Base-by-base conservation (phyloP, 139 green algal species). In the Pedinophyceae sp. region DNA sequence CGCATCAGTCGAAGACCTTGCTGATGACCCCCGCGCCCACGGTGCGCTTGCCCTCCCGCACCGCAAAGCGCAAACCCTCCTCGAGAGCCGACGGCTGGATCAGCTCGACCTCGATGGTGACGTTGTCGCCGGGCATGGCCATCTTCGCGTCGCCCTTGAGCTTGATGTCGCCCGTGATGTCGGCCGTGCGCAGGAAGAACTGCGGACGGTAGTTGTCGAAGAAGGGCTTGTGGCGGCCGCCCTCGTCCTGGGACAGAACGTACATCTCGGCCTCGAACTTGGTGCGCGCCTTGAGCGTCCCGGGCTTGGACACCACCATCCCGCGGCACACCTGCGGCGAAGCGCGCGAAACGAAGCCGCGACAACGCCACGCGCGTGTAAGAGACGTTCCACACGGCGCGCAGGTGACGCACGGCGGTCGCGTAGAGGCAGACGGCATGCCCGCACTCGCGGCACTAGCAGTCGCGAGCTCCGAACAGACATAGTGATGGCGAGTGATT, bases 61-160 rank as follows among this genome's bases (percentile, higher is more conserved):
- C 79, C 22, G 91, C 91, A 72, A 98, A 98, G 5, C 87, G 74
- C 29, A 96, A 64, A 18, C 91, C 91, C 5, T 70, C 65, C 60
- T 93, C 78, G 59, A 38, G 18, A 16, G 47, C 25, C 10, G 92
- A 74, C 2, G 75, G 77, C 18, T 58, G 57, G 2, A 90, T 73
- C 13, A 98, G 76, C 65, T 97, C 79, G 60, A 96, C 88, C 3
- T 55, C 72, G 45, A 68, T 71, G 2, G 64, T 84, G 48, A 98
- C 78, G 66, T 95, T 98, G 72, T 98, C 91, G 0, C 91, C 91
- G 1, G 91, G 91, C 92, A 98, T 96, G 13, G 96, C 92, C 91
- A 98, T 98, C 57, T 88, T 71, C 15, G 65, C 75, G 13, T 76
- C 83, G 30, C 90, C 73, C 0, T 80, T 83, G 30, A 98, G 75